phyloP scores from a whole-genome alignment of 108 stramenopile species.

The Fistulifera solaris region DNA sequence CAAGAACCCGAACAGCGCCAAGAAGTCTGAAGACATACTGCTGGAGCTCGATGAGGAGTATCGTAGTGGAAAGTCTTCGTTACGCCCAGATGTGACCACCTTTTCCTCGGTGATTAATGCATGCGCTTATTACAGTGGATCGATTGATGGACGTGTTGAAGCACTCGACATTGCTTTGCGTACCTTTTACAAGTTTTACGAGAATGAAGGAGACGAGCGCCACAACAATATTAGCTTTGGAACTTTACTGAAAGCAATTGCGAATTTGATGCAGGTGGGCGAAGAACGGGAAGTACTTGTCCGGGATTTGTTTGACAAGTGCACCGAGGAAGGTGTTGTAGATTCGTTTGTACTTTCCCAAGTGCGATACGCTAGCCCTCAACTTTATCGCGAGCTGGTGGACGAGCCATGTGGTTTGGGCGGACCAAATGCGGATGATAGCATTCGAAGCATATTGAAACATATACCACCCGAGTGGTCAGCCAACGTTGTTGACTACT shows the following conservation, averaged over 20 bases:
- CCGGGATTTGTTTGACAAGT: slow-evolving; percentile 22
- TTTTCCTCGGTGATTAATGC: slow-evolving; percentile 40
- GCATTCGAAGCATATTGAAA: not conserved
- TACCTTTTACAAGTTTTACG: slow-evolving; percentile 29
- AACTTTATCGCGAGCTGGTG: slow-evolving; percentile 19
- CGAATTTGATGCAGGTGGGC: slow-evolving; percentile 17
- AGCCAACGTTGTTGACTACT: slow-evolving; percentile 4
- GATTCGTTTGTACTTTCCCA: slow-evolving; percentile 36
- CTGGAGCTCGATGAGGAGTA: slow-evolving; percentile 17
- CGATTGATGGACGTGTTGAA: slow-evolving; percentile 8
- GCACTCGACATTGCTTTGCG: slow-evolving; percentile 31
- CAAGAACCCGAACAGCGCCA: slow-evolving; percentile 30
- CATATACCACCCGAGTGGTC: slow-evolving; percentile 2
- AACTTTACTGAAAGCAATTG: slow-evolving; percentile 39
- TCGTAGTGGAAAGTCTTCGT: slow-evolving; percentile 3
- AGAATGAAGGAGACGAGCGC: slow-evolving; percentile 5
- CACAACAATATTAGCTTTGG: slow-evolving; percentile 36
- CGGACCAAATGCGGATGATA: not conserved
- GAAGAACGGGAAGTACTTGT: slow-evolving; percentile 22
- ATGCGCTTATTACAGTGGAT: slow-evolving; percentile 30
- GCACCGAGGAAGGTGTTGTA: slow-evolving; percentile 23
- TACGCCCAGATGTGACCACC: slow-evolving; percentile 33
- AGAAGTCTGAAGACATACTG: slow-evolving; percentile 28
- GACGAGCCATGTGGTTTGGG: slow-evolving; percentile 3
- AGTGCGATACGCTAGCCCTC: slow-evolving; percentile 16